Conservation (phyloP, 1,139 yeast species). For the Debaryomycetaceae sp. region DNA sequence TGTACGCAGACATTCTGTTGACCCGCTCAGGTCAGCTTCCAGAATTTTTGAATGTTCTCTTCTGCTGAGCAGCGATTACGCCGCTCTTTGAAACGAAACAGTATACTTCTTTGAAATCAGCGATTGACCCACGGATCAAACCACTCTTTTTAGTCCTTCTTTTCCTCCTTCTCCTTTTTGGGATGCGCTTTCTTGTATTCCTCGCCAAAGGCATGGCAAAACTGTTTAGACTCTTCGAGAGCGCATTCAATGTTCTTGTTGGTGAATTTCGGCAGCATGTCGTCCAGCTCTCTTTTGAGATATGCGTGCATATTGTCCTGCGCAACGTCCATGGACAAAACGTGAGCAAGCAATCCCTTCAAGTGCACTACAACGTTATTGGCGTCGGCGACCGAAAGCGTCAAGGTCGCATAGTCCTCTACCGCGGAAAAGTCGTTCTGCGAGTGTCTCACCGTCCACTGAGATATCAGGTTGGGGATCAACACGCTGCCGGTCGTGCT, state of each 20-base stretch:
- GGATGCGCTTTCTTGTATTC: not conserved
- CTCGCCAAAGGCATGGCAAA: conserved; percentile 8
- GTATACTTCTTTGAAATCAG: too few relatives aligned
- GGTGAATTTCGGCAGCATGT: conserved; percentile 11
- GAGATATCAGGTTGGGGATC: conserved; percentile 18
- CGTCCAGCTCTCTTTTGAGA: too few relatives aligned
- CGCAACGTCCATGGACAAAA: conserved; percentile 7
- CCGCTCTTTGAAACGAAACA: too few relatives aligned
- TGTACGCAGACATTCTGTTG: too few relatives aligned
- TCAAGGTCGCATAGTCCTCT: conserved; percentile 19
- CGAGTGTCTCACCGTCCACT: conserved; percentile 8
- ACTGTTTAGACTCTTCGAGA: conserved; percentile 12
- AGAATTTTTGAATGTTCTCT: too few relatives aligned
- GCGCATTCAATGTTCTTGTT: conserved; percentile 25
- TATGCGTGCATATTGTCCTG: too few relatives aligned
- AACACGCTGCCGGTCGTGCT: conserved; percentile 9
- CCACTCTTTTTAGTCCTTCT: too few relatives aligned
- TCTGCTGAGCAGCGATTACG: too few relatives aligned
- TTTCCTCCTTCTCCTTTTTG: too few relatives aligned
- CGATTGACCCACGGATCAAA: too few relatives aligned
- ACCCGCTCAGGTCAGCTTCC: too few relatives aligned
- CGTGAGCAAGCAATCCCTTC: conserved; percentile 17
- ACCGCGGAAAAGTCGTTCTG: not conserved
- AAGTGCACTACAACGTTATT: conserved; percentile 22
- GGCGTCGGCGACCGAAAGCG: conserved; percentile 25